Evolutionary conservation across 495 filamentous ascomycete species (phyloP), one percentile per base, ranked within the genome.

Genomic region (Penicillium ochrochloron): DNA sequence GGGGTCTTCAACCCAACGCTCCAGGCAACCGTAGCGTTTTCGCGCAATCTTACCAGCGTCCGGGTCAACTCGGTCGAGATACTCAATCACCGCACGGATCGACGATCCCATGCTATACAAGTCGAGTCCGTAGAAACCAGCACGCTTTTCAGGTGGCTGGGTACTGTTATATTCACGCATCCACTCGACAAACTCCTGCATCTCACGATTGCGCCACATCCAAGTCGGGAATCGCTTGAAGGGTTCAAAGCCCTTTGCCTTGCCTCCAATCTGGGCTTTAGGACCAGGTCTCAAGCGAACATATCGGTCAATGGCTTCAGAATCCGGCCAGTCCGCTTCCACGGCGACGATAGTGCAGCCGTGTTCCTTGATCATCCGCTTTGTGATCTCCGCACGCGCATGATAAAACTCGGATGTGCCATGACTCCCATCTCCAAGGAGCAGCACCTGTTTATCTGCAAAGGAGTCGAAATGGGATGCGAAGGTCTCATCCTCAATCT

Each of bases 151-250:
- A 3, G 63, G 37, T 11, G 78, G 69, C 2, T 71, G 63, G 0
- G 61, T 63, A 1, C 70, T 59, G 62, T 88, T 86, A 60, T 74
- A 76, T 19, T 76, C 59, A 6, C 83, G 74, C 70, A 87, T 72
- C 85, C 85, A 88, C 64, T 87, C 84, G n/a, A 84, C 78, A 19
- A 88, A 80, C 0, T 78, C 70, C 25, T 85, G 83, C 67, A 84
- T 82, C 64, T 87, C 84, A 27, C 67, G 64, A 59, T 87, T 87
- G 12, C 84, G 77, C 85, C 85, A 88, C 85, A 87, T 87, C 85
- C 85, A 88, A 5, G 82, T 85, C 25, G 85, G 85, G 48, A 87
- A 88, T 19, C 84, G 71, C 55, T 79, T 70, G 67, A 88, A 87
- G 11, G 78, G 76, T 42, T 81, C 77, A 10, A 75, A 61, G 6